These are phyloP conservation scores for Tinospora cordifolia DNA, from an alignment of 164 flowering plant genomes.

Conservation along the genomic window DNA sequence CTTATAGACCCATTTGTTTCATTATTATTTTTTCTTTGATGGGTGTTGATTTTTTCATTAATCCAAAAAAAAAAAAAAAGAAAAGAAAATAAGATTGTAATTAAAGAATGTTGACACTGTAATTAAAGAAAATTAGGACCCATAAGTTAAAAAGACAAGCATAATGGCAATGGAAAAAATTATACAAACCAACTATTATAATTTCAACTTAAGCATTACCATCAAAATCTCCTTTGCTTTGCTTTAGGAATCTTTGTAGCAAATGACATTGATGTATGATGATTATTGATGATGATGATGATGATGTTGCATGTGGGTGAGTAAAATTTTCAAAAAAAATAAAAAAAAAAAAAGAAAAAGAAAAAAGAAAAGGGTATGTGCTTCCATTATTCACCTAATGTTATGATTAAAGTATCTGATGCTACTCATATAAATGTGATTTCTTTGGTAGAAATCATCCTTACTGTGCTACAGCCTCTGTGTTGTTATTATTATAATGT, in stretches of 20 bases:
- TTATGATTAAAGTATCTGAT: not conserved
- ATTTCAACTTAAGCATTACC: too few relatives aligned
- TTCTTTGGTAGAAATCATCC: not conserved
- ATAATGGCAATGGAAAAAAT: too few relatives aligned
- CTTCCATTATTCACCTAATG: not conserved
- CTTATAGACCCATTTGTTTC: not conserved
- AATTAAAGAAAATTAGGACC: too few relatives aligned
- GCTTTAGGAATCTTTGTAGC: not conserved
- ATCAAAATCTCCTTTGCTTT: not conserved
- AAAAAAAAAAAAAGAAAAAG: too few relatives aligned
- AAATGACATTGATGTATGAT: constrained; percentile 5
- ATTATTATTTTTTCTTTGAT: not conserved
- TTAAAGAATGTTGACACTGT: too few relatives aligned
- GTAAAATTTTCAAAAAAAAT: not conserved
- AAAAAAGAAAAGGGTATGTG: too few relatives aligned
- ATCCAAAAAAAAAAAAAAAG: too few relatives aligned
- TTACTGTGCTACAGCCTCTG: not conserved
- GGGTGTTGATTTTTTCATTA: not conserved
- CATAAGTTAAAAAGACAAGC: too few relatives aligned
- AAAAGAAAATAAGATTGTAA: not conserved
- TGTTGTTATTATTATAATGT: not conserved
- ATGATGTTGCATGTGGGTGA: constrained; percentile 3
- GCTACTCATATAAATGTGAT: not conserved
- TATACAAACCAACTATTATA: too few relatives aligned
- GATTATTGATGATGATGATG: constrained; percentile 7